Base-by-base conservation (phyloP, 441 rosid genomes). In the Gossypium davidsonii region DNA sequence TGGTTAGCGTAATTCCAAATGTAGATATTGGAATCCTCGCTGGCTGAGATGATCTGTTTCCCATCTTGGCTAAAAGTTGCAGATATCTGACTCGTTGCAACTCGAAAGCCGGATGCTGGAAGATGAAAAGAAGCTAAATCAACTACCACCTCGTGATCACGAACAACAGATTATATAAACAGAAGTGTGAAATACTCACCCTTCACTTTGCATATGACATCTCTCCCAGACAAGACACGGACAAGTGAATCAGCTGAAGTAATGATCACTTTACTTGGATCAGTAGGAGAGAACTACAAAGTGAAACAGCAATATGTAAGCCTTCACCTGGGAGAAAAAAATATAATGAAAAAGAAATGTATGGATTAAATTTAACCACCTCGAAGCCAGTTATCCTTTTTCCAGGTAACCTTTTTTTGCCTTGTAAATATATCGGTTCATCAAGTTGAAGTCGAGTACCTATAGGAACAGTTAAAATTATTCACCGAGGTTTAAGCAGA, bases 371-470 rank as follows among this genome's bases (percentile, higher is more conserved):
- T 7, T 52, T 71, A 52, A 49, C 34, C 62, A 80, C 88, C 87
- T 89, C 88, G 73, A 89, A 87, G 57, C 91, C 87, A n/a, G 87
- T 86, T 73, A 89, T 81, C 79, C 84, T 80, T 74, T 83, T 87
- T 67, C 86, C 84, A 5, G 83, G 80, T 67, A 76, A 74, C 79
- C 85, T 89, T 76, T 89, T 87, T 79, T 82, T 88, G 73, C 86
- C 78, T 73, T 83, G 80, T 52, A 89, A 67, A 73, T 80, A 72
- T 62, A 83, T 68, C 48, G 82, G 85, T 60, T 74, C 80, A 25
- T 80, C 86, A 75, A 81, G 67, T 66, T 84, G 83, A 74, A 89
- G 77, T 66, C 73, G 85, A 66, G 82, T 83, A 74, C 82, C 93
- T 87, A 76, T 17, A 57, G 28, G 67, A 59, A 73, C 34, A 65